Conservation (phyloP, 2,329 filamentous ascomycete genomes). For the Claviceps purpurea region DNA sequence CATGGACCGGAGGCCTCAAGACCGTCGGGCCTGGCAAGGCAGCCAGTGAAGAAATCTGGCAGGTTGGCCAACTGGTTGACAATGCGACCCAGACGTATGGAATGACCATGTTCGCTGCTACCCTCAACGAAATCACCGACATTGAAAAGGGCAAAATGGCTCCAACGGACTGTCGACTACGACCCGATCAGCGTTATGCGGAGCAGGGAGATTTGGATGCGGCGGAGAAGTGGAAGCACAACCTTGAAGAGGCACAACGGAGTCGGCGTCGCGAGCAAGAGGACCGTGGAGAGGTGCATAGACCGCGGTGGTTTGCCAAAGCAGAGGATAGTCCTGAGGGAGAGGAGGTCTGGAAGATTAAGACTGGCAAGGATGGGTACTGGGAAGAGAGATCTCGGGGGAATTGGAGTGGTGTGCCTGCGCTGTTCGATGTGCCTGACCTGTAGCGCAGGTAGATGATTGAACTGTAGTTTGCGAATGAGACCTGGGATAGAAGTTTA, state of each 20-base stretch:
- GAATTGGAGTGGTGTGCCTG: constrained; percentile 46
- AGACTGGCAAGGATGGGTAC: constrained; percentile 73
- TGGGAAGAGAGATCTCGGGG: constrained; percentile 73
- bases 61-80: constrained; percentile 61
- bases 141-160: constrained; percentile 65
- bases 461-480: background rate
- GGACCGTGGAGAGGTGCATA: constrained; percentile 56
- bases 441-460: constrained; percentile 9
- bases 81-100: constrained; percentile 74
- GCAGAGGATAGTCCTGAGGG: constrained; percentile 44
- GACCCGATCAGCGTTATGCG: constrained; percentile 76
- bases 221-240: constrained; percentile 72
- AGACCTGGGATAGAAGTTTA: background rate
- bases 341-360: constrained; percentile 64
- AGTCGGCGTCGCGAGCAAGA: constrained; percentile 62
- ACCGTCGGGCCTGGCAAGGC: constrained; percentile 49
- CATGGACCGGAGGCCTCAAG: constrained; percentile 67
- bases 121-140: constrained; percentile 74
- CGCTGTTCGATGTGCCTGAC: constrained; percentile 30
- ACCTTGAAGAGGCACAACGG: constrained; percentile 76
- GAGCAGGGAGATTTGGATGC: constrained; percentile 72
- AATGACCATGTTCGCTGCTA: constrained; percentile 72
- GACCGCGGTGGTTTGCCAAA: constrained; percentile 73
- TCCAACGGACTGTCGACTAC: constrained; percentile 67
- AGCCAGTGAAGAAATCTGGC: constrained; percentile 62